These are phyloP conservation scores for Chrysoporthe puriensis DNA, from an alignment of 2,329 filamentous ascomycete species.

Conservation along the genomic window DNA sequence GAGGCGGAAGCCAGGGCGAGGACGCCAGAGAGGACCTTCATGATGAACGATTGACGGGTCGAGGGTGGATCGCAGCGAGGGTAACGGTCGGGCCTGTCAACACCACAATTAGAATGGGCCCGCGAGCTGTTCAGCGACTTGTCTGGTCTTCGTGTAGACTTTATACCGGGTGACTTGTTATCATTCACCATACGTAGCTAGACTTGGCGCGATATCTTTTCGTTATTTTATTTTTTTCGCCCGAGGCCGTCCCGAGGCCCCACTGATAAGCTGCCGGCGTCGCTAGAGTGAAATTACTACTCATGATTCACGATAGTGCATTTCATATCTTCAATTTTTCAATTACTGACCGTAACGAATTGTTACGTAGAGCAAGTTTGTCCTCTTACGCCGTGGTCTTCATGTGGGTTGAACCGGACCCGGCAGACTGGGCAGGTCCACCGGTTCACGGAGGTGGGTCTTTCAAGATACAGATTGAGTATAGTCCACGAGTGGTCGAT, in stretches of 20 bases:
- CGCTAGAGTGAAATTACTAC: not conserved
- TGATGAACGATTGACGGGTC: not conserved
- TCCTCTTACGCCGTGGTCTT: not conserved
- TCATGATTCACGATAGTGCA: conserved; percentile 1
- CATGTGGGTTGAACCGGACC: not conserved
- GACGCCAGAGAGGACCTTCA: conserved; percentile 11
- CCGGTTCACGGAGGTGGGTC: too few relatives aligned
- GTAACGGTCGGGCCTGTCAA: not conserved
- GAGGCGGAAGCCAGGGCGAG: conserved; percentile 14
- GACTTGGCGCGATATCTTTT: not conserved
- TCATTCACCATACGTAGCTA: not conserved
- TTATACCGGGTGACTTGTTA: not conserved
- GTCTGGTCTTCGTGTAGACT: not conserved
- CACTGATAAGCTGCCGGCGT: conserved; percentile 16
- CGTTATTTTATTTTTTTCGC: not conserved
- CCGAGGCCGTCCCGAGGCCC: not conserved
- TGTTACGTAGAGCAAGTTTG: not conserved
- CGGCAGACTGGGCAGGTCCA: not conserved
- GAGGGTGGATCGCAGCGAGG: not conserved
- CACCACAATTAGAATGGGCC: not conserved
- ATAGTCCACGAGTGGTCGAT: too few relatives aligned
- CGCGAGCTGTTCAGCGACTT: not conserved
- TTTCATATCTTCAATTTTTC: not conserved
- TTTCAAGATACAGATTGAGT: too few relatives aligned
- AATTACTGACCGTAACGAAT: not conserved